Evolutionary conservation across 495 filamentous ascomycete genomes (phyloP).

Genomic region (Penicillium atrosanguineum): DNA sequence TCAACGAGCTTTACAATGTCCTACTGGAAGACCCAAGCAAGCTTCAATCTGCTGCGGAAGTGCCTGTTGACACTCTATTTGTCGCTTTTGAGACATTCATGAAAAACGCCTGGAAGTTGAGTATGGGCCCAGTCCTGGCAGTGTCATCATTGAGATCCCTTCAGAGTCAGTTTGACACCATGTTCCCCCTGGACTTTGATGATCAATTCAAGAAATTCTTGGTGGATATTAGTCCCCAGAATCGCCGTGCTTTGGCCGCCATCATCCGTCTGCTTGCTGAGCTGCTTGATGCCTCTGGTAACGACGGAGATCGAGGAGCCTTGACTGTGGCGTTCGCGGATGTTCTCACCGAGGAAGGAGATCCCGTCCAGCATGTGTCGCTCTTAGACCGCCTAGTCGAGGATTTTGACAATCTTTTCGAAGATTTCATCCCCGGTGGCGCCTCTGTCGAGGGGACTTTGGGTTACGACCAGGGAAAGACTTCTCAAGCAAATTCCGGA

Average conservation of each 20-base stretch:
- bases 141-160: constrained; percentile 61
- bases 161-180: constrained; percentile 70
- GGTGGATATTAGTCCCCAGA: constrained; percentile 83
- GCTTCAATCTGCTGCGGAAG: constrained; percentile 68
- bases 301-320: constrained; percentile 88
- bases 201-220: constrained; percentile 77
- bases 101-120: constrained; percentile 80
- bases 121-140: constrained; percentile 80
- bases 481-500: constrained; percentile 48
- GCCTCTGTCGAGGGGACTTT: constrained; percentile 40
- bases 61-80: constrained; percentile 85
- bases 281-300: constrained; percentile 88
- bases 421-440: constrained; percentile 56
- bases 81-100: constrained; percentile 94
- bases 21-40: constrained; percentile 77
- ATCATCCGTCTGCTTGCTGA: constrained; percentile 85
- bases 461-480: constrained; percentile 48
- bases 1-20: constrained; percentile 90
- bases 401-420: constrained; percentile 85
- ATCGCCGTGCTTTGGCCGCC: constrained; percentile 80
- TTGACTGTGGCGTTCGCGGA: constrained; percentile 90
- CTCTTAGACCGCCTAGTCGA: constrained; percentile 90
- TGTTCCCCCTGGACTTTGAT: constrained; percentile 76
- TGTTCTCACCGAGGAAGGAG: constrained; percentile 72
- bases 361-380: constrained; percentile 81